Evolutionary conservation across 2,329 filamentous ascomycete genomes (phyloP).

Genomic region (Claviceps cyperi): DNA sequence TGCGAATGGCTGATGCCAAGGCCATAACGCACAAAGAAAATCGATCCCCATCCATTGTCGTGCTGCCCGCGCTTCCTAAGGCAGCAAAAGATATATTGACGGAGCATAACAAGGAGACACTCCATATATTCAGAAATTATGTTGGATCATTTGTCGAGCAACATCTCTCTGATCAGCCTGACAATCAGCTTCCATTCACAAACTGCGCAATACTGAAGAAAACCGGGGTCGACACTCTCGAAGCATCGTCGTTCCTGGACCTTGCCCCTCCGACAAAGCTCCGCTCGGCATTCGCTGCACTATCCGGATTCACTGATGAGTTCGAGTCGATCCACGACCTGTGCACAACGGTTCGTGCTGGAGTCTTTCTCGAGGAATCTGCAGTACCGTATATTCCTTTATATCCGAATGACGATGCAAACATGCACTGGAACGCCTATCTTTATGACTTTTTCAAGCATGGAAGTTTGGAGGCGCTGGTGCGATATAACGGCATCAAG

Average conservation of each 20-base stretch:
- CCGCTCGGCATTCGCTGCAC: slow-evolving; percentile 54
- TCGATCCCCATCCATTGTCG: neutral
- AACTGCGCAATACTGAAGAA: neutral
- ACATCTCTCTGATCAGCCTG: slow-evolving; percentile 33
- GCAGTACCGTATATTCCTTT: slow-evolving; percentile 56
- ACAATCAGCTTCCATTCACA: neutral
- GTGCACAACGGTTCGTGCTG: slow-evolving; percentile 47
- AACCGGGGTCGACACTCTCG: neutral
- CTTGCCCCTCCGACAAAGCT: slow-evolving; percentile 28
- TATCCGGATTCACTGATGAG: slow-evolving; percentile 52
- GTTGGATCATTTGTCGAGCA: slow-evolving; percentile 55
- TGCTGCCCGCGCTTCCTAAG: neutral
- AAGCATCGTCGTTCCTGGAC: slow-evolving; percentile 5
- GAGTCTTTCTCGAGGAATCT: slow-evolving; percentile 60
- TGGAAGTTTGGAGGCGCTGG: slow-evolving; percentile 46
- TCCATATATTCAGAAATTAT: slow-evolving; percentile 53
- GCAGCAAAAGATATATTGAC: slow-evolving; percentile 40
- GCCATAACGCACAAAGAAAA: neutral
- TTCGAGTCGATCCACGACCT: slow-evolving; percentile 54
- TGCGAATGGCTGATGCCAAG: neutral
- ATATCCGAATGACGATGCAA: slow-evolving; percentile 37
- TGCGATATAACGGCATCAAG: slow-evolving; percentile 50
- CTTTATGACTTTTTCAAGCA: slow-evolving; percentile 67
- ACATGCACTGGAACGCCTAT: slow-evolving; percentile 46
- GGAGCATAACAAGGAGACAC: slow-evolving; percentile 49